Base-by-base conservation (phyloP, 2,329 filamentous ascomycete species). In the Leptographium procerum region DNA sequence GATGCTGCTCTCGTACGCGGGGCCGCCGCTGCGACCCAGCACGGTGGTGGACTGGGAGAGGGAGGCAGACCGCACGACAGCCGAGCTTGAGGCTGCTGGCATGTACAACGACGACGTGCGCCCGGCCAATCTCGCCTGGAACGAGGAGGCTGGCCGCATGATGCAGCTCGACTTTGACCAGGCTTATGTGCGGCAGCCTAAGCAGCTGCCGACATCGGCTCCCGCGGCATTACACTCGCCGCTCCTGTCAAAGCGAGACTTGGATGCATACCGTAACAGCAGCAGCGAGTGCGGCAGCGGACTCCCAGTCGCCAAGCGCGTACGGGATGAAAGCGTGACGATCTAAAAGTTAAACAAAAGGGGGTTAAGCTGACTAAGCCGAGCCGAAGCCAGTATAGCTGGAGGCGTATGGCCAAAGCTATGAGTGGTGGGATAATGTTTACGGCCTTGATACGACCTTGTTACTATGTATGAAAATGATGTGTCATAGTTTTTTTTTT, bases 1-100 rank as follows among this genome's bases (percentile, higher is more conserved):
- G 60, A 40, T 63, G 59, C 53, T 63, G 11, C 24, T 63, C 50
- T 63, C 62, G 31, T 63, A 57, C 22, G 62, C 57, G 10, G 55
- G 55, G 2, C 54, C 40, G 9, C 24, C 31, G 28, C 19, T 48
- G 16, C 14, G 8, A 19, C 7, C 9, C 4, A 4, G 14, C 10
- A 40, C 36, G 52, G n/a, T 24, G 11, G 11, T 52, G 48, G 48
- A 52, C 16, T 28, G 24, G 24, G 48, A 53, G n/a, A 22, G 4
- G 1, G 54, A 59, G 45, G n/a, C n/a, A 4, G 24, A 47, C 2
- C 56, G 59, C 34, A 61, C 59, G 26, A 22, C 34, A 1, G 4
- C 2, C 31, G 57, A 59, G 51, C 57, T 61, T 11, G 10, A 31
- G 9, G 50, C 36, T 16, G 57, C 54, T 8, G 59, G 57, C 19